These are phyloP conservation scores for Telopea speciosissima DNA, from an alignment of 177 flowering plant species.

Conservation along the genomic window DNA sequence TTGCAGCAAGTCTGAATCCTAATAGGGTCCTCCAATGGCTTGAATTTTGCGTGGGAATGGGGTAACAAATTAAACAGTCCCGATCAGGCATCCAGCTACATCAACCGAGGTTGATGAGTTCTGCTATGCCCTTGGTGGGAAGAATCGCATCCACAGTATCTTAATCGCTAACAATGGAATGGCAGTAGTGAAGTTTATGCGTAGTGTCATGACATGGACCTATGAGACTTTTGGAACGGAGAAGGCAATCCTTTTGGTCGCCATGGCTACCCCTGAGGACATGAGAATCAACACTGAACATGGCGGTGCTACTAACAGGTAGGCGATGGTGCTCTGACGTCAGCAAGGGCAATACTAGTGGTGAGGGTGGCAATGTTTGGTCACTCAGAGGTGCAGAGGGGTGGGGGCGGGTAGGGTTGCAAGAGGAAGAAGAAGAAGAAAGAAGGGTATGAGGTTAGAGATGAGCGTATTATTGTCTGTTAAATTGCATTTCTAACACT, in stretches of 20 bases:
- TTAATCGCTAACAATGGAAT: conserved; percentile 98
- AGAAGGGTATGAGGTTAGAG: no score
- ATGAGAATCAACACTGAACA: conserved; percentile 86
- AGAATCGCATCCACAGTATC: conserved; percentile 82
- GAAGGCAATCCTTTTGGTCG: conserved; percentile 71
- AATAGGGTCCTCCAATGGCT: conserved; percentile 34
- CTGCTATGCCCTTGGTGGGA: conserved; percentile 84
- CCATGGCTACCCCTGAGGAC: conserved; percentile 88
- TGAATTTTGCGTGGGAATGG: conserved; percentile 45
- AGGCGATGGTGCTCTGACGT: no score
- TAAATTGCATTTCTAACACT: no score
- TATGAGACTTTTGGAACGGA: conserved; percentile 80
- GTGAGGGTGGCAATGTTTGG: no score
- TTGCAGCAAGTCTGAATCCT: conserved; percentile 53
- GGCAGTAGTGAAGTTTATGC: conserved; percentile 99
- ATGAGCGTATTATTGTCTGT: no score
- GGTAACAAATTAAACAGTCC: conserved; percentile 39
- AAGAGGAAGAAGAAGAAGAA: no score
- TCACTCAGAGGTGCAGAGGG: no score
- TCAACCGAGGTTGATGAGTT: conserved; percentile 62
- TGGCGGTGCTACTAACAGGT: no score
- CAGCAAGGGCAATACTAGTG: no score
- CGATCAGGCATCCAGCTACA: conserved; percentile 39
- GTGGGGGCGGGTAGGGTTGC: no score
- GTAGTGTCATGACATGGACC: conserved; percentile 94